Evolutionary conservation across 495 filamentous ascomycete genomes (phyloP).

Genomic region (Wilcoxina mikolae): DNA sequence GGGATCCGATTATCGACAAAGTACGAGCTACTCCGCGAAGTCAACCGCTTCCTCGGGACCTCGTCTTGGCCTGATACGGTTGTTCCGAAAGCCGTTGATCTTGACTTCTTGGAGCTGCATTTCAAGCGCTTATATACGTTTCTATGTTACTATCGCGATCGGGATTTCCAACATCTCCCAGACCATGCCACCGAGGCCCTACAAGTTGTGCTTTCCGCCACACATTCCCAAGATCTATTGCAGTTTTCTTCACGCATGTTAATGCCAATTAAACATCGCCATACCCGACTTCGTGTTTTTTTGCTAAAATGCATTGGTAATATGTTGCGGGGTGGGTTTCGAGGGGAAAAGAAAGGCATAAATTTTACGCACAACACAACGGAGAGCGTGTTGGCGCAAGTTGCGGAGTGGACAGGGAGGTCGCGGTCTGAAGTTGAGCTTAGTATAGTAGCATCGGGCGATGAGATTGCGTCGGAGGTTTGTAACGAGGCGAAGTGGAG

Average conservation of each 20-base stretch:
- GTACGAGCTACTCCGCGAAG: slow-evolving; percentile 16
- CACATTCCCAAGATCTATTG: background rate
- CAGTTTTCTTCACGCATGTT: background rate
- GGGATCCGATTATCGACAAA: slow-evolving; percentile 14
- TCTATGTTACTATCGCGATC: background rate
- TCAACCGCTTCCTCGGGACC: slow-evolving; percentile 9
- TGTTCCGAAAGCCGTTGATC: background rate
- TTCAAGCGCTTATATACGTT: background rate
- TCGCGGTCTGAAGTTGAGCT: background rate
- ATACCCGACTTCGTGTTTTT: background rate
- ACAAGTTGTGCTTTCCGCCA: background rate
- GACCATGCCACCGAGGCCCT: background rate
- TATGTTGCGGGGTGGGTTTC: background rate
- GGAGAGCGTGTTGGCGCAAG: background rate
- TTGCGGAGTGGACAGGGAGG: background rate
- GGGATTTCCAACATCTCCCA: background rate
- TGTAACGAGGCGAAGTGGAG: background rate
- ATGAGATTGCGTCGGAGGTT: background rate
- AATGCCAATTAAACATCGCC: background rate
- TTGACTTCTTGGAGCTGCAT: background rate
- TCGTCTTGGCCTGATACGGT: slow-evolving; percentile 17
- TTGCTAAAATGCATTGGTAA: background rate
- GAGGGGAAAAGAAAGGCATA: background rate
- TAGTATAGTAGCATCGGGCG: background rate
- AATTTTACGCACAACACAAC: background rate